Conservation (phyloP, 768 basidiomycete genomes). For the Boletus fagicola region DNA sequence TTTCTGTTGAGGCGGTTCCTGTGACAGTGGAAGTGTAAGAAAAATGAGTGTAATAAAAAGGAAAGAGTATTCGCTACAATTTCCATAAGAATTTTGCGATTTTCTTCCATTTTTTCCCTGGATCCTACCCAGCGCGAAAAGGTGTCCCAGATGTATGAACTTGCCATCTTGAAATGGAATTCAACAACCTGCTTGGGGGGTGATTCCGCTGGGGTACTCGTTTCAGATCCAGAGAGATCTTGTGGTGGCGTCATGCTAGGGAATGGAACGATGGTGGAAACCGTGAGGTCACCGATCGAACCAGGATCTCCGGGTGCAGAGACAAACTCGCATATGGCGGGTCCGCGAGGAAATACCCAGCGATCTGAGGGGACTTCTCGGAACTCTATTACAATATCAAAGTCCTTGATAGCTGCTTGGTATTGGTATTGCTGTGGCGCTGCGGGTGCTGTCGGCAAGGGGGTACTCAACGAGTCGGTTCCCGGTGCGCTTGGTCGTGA, state of each 20-base stretch:
- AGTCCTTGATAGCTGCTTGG: conserved; percentile 47
- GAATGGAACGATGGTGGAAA: conserved; percentile 50
- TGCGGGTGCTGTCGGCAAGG: conserved; percentile 14
- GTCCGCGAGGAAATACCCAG: conserved; percentile 67
- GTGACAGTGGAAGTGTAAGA: conserved; percentile 1
- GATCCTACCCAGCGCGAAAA: conserved; percentile 62
- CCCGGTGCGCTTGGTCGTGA: conserved; percentile 6
- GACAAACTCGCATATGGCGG: conserved; percentile 47
- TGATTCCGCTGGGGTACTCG: conserved; percentile 6
- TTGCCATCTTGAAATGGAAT: conserved; percentile 49
- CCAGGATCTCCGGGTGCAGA: conserved; percentile 14
- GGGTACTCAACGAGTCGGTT: conserved; percentile 12
- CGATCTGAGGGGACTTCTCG: conserved; percentile 58
- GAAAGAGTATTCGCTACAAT: conserved; percentile 38
- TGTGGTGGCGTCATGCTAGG: conserved; percentile 20
- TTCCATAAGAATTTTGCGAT: conserved; percentile 42
- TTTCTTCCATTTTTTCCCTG: conserved; percentile 50
- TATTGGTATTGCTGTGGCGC: conserved; percentile 24
- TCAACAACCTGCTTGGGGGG: conserved; percentile 37
- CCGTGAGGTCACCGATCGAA: conserved; percentile 33
- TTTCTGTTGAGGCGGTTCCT: conserved; percentile 45
- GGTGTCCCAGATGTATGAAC: conserved; percentile 53
- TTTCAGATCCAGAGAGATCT: conserved; percentile 14
- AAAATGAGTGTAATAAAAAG: not conserved
- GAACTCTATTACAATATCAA: conserved; percentile 74